Evolutionary conservation across 129 eudicot species (phyloP).

Genomic region (Glebionis coronaria): DNA sequence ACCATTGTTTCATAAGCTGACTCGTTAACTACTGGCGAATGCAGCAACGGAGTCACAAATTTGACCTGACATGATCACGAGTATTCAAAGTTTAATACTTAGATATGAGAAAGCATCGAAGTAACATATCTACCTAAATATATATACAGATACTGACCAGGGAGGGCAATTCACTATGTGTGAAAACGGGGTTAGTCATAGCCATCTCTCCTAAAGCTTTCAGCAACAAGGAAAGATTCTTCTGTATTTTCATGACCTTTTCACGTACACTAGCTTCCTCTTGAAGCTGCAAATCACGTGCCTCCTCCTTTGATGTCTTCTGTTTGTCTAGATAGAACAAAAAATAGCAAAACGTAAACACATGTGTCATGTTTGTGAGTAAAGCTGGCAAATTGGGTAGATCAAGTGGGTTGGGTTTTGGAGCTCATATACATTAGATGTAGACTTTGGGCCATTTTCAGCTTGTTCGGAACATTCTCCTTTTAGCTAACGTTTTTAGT

Average conservation of each 20-base stretch:
- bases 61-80: constrained; percentile 50
- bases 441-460: neutral
- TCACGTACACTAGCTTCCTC: constrained; percentile 77
- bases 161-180: constrained; percentile 90
- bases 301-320: constrained; percentile 98
- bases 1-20: constrained; percentile 86
- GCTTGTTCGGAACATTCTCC: neutral
- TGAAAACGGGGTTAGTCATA: constrained; percentile 74
- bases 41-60: constrained; percentile 74
- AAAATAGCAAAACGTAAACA: neutral
- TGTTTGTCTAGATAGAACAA: constrained; percentile 62
- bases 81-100: neutral
- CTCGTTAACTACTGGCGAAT: constrained; percentile 75
- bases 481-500: neutral
- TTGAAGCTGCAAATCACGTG: constrained; percentile 84
- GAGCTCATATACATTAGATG: neutral
- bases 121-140: neutral
- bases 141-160: constrained; percentile 49
- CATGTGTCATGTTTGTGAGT: neutral
- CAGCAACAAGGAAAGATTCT: constrained; percentile 70
- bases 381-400: neutral
- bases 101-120: constrained; percentile 14
- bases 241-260: constrained; percentile 64
- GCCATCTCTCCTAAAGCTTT: constrained; percentile 95
- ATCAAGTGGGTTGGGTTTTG: neutral